phyloP scores from a whole-genome alignment of 345 rosid genomes.

The Mangifera indica region DNA sequence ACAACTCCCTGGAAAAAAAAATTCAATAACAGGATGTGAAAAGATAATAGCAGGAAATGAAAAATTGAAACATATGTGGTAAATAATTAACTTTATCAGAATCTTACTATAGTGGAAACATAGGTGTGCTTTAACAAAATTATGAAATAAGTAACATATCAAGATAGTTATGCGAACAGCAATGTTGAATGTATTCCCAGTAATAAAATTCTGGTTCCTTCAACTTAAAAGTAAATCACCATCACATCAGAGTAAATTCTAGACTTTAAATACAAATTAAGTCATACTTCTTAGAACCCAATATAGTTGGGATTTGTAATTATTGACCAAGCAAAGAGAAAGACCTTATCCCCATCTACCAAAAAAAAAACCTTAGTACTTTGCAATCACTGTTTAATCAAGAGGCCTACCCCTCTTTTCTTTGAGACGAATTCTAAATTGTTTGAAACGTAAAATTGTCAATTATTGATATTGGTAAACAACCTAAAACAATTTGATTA shows the following conservation, averaged over 20 bases:
- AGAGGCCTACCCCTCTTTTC: no score
- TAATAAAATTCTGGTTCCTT: constrained; percentile 6
- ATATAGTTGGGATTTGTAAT: no score
- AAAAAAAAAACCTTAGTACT: no score
- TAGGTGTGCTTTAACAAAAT: background rate
- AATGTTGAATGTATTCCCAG: background rate
- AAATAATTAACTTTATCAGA: background rate
- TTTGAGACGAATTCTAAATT: no score
- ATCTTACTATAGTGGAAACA: background rate
- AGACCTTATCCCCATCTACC: no score
- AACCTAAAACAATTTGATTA: no score
- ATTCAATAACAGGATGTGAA: constrained; percentile 13
- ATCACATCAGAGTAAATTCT: background rate
- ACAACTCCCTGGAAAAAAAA: constrained; percentile 77
- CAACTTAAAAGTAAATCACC: background rate
- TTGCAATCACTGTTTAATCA: no score
- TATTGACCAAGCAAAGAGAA: no score
- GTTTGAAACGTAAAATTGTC: no score
- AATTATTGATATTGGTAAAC: no score
- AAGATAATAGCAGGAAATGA: background rate
- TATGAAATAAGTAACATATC: background rate
- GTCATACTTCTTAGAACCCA: no score
- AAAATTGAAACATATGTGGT: background rate
- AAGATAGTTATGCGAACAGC: background rate
- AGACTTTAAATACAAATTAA: no score